Conservation (phyloP, 2,329 filamentous ascomycete species). For the Curvularia lunata region DNA sequence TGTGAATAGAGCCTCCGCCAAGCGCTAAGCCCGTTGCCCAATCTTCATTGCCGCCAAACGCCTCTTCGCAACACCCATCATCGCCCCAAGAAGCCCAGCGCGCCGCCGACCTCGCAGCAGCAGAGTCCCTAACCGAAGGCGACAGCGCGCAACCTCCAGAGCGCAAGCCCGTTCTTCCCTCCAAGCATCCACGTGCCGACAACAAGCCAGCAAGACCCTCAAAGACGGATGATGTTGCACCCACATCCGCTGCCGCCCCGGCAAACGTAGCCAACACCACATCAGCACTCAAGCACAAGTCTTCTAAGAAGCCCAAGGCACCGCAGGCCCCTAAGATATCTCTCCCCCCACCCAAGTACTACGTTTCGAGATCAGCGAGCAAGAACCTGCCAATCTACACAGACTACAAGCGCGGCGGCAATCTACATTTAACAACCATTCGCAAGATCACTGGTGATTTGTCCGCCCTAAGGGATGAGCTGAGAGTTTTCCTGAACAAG, state of each 20-base stretch:
- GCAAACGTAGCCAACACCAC: slow-evolving; percentile 12
- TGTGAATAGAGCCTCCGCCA: slow-evolving; percentile 22
- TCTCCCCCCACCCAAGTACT: slow-evolving; percentile 61
- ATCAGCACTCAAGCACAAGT: slow-evolving; percentile 15
- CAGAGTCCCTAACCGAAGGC: slow-evolving; percentile 44
- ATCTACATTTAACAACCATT: slow-evolving; percentile 73
- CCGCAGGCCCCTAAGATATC: slow-evolving; percentile 12
- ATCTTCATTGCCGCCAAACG: slow-evolving; percentile 24
- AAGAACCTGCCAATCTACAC: slow-evolving; percentile 80
- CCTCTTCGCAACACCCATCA: slow-evolving; percentile 38
- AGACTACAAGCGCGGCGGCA: slow-evolving; percentile 75
- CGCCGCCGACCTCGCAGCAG: slow-evolving; percentile 41
- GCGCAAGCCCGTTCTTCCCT: slow-evolving; percentile 32
- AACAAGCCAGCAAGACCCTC: slow-evolving; percentile 7
- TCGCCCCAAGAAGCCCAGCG: slow-evolving; percentile 39
- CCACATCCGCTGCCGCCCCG: slow-evolving; percentile 3
- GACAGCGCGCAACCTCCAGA: slow-evolving; percentile 40
- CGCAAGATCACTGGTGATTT: slow-evolving; percentile 81
- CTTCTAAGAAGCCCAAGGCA: slow-evolving; percentile 9
- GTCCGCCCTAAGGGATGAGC: slow-evolving; percentile 66
- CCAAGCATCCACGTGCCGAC: slow-evolving; percentile 18
- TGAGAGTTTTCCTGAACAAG: slow-evolving; percentile 66
- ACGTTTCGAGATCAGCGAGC: slow-evolving; percentile 72
- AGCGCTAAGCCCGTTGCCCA: slow-evolving; percentile 38
- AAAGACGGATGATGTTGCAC: slow-evolving; percentile 5